A percentile compares a stretch with the other conserved stretches of the same genome.
These are phyloP conservation scores for Aspergillus ochraceoroseus DNA, from an alignment of 2,329 filamentous ascomycete species.

Conservation along the genomic window DNA sequence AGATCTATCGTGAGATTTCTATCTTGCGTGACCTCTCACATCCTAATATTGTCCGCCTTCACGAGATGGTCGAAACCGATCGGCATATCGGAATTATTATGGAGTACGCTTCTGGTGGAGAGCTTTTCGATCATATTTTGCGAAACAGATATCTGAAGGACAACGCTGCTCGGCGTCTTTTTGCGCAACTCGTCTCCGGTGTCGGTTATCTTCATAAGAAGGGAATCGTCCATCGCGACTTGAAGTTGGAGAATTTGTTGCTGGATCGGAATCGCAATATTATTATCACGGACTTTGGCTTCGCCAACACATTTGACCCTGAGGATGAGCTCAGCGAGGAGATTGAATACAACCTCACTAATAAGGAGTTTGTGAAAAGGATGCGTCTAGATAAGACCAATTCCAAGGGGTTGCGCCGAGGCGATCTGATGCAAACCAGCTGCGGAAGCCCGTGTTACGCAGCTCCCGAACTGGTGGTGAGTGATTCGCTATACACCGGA, in stretches of 20 bases:
- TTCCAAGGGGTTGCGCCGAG: constrained; percentile 69
- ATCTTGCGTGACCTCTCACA: constrained; percentile 85
- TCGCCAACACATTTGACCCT: constrained; percentile 94
- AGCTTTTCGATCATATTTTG: constrained; percentile 96
- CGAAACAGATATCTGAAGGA: constrained; percentile 97
- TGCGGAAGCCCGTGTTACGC: constrained; percentile 98
- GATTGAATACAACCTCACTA: constrained; percentile 78
- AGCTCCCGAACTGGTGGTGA: constrained; percentile 93
- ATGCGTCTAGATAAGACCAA: constrained; percentile 78
- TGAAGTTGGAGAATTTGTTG: constrained; percentile 93
- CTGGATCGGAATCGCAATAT: constrained; percentile 97
- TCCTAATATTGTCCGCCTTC: constrained; percentile 91
- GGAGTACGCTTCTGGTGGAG: constrained; percentile 94
- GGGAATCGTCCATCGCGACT: constrained; percentile 92
- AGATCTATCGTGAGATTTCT: constrained; percentile 94
- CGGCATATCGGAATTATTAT: constrained; percentile 96
- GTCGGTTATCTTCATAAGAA: constrained; percentile 98
- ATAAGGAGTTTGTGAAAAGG: constrained; percentile 82
- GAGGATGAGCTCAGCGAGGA: constrained; percentile 82
- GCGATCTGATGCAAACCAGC: constrained; percentile 97
- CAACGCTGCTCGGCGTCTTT: constrained; percentile 79
- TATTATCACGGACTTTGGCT: constrained; percentile 98
- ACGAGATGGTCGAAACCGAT: constrained; percentile 98
- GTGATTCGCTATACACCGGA: constrained; percentile 93
- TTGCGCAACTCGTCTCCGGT: constrained; percentile 91